phyloP scores from a whole-genome alignment of 2,329 filamentous ascomycete species.

The Escovopsis weberi region DNA sequence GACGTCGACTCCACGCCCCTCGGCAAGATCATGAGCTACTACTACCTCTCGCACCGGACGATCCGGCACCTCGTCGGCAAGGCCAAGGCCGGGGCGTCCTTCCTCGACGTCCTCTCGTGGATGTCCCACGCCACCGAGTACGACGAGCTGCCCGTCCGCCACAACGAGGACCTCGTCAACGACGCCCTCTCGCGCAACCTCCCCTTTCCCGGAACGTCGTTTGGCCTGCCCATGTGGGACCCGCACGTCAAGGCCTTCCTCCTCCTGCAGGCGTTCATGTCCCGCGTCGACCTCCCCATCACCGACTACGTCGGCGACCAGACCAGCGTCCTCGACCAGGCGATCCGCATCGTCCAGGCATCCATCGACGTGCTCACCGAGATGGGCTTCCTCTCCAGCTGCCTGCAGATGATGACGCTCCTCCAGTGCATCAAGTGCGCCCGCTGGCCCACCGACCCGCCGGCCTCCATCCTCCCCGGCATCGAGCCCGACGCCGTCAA shows the following conservation, averaged over 20 bases:
- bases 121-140: slow-evolving; percentile 92
- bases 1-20: slow-evolving; percentile 81
- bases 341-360: slow-evolving; percentile 92
- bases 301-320: slow-evolving; percentile 96
- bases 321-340: slow-evolving; percentile 78
- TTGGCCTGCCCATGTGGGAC: slow-evolving; percentile 90
- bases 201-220: slow-evolving; percentile 42
- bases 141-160: slow-evolving; percentile 90
- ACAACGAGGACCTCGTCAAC: slow-evolving; percentile 98
- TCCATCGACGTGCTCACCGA: slow-evolving; percentile 89
- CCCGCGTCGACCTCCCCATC: slow-evolving; percentile 81
- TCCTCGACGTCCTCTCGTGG: slow-evolving; percentile 77
- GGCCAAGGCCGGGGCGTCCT: slow-evolving; percentile 57
- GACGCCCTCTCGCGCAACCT: slow-evolving; percentile 73
- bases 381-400: slow-evolving; percentile 65
- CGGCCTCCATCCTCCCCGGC: slow-evolving; percentile 66
- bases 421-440: slow-evolving; percentile 88
- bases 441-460: slow-evolving; percentile 73
- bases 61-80: slow-evolving; percentile 74
- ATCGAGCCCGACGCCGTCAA: slow-evolving; percentile 29
- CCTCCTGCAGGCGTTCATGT: slow-evolving; percentile 88
- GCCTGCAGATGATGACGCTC: slow-evolving; percentile 66
- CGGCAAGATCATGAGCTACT: slow-evolving; percentile 98
- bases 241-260: slow-evolving; percentile 95
- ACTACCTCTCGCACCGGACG: slow-evolving; percentile 92